A percentile compares a stretch with the other conserved stretches of the same genome.
Evolutionary conservation across 176 grass and related monocot species (phyloP).

Genomic region (Triticum turgidum): DNA sequence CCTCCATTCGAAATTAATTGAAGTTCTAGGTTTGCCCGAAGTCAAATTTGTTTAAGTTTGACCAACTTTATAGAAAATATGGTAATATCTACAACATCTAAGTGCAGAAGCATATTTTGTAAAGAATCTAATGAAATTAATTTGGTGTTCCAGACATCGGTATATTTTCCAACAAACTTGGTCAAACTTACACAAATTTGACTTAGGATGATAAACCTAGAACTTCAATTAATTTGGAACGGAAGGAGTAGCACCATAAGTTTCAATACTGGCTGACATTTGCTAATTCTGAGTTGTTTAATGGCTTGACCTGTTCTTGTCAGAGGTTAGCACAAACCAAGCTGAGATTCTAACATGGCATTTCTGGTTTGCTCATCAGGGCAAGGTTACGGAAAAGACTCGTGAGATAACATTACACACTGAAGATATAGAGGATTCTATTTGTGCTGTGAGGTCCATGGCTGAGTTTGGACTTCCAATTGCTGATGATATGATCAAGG

Average conservation of each 20-base stretch:
- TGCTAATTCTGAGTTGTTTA: neutral
- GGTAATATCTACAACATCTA: no score
- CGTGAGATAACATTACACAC: conserved; percentile 81
- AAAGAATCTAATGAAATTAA: no score
- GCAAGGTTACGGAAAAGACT: conserved; percentile 63
- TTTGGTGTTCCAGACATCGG: no score
- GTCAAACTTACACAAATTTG: no score
- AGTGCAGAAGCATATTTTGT: no score
- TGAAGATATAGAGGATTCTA: conserved; percentile 97
- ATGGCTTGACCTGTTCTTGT: neutral
- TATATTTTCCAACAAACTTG: no score
- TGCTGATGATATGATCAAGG: conserved; percentile 91
- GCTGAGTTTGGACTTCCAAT: conserved; percentile 81
- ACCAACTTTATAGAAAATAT: no score
- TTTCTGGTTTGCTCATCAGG: conserved; percentile 48
- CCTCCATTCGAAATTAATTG: no score
- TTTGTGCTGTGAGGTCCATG: conserved; percentile 77
- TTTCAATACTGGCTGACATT: neutral
- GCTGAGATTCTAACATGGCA: conserved; percentile 13
- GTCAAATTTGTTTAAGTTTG: no score
- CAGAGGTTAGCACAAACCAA: neutral
- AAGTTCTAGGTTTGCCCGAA: no score
- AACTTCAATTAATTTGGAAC: no score
- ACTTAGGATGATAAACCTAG: no score
- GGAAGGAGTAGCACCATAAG: neutral